These are phyloP conservation scores for Solanum dulcamara DNA, from an alignment of 257 asterid genomes.

Conservation along the genomic window DNA sequence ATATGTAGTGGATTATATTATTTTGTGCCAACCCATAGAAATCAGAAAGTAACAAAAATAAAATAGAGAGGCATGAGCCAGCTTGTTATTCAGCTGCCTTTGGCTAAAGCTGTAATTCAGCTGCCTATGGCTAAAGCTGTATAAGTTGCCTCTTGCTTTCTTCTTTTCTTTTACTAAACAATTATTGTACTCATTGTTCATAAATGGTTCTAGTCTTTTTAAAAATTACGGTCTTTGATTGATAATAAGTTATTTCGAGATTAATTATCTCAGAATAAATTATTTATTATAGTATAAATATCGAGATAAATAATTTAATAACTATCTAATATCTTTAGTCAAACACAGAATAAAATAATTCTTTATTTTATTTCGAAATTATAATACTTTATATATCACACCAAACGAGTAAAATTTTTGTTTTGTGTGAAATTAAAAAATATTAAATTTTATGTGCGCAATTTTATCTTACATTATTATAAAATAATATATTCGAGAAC, in stretches of 20 bases:
- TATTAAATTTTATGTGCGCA: neutral
- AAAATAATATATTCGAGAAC: no score
- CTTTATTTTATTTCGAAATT: no score
- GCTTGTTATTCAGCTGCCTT: slow-evolving; percentile 9
- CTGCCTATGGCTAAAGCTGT: neutral
- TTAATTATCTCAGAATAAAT: no score
- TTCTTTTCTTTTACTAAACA: neutral
- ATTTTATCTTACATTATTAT: neutral
- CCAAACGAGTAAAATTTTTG: no score
- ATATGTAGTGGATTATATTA: neutral
- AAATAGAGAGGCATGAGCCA: neutral
- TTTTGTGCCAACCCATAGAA: slow-evolving; percentile 5
- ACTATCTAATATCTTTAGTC: no score
- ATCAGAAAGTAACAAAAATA: neutral
- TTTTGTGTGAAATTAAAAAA: neutral
- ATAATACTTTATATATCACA: no score
- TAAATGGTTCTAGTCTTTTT: no score
- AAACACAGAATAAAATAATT: no score
- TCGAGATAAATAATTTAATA: no score
- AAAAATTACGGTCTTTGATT: no score
- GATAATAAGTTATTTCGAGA: no score
- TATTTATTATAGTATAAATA: no score
- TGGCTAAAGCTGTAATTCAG: neutral
- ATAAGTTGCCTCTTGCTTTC: neutral
- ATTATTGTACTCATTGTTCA: neutral